Evolutionary conservation across 129 eudicot species (phyloP).

Genomic region (Flaveria ramosissima): DNA sequence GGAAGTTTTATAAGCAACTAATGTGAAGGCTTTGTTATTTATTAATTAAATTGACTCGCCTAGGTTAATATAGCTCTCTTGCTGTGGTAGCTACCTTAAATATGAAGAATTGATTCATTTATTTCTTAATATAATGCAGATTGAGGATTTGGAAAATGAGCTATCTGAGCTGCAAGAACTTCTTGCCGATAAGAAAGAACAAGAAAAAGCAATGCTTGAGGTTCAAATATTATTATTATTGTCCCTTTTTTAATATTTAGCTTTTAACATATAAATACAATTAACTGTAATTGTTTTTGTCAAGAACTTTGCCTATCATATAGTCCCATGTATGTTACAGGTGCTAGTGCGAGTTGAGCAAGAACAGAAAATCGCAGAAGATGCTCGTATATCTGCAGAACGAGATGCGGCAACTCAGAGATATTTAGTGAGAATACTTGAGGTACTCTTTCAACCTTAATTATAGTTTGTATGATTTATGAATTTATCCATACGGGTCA

Average conservation of each 20-base stretch:
- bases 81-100: constrained; percentile 12
- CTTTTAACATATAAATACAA: neutral
- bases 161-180: constrained; percentile 61
- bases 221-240: constrained; percentile 35
- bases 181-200: constrained; percentile 71
- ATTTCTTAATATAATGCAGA: constrained; percentile 42
- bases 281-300: constrained; percentile 7
- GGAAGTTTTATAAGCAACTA: neutral
- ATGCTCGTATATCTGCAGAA: constrained; percentile 81
- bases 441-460: constrained; percentile 53
- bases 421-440: constrained; percentile 55
- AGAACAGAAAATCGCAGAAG: constrained; percentile 83
- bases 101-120: neutral
- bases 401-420: constrained; percentile 87
- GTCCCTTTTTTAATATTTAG: neutral
- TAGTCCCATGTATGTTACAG: constrained; percentile 35
- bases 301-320: constrained; percentile 25
- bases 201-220: constrained; percentile 87
- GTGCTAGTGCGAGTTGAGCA: constrained; percentile 92
- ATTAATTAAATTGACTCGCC: constrained; percentile 7
- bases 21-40: constrained; percentile 3
- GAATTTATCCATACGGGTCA: constrained; percentile 9
- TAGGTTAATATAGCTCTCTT: constrained; percentile 2
- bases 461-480: constrained; percentile 6
- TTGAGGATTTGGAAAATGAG: constrained; percentile 79